Evolutionary conservation across 1,284 basidiomycete species (phyloP).

Genomic region (Stygiomarasmius scandens): DNA sequence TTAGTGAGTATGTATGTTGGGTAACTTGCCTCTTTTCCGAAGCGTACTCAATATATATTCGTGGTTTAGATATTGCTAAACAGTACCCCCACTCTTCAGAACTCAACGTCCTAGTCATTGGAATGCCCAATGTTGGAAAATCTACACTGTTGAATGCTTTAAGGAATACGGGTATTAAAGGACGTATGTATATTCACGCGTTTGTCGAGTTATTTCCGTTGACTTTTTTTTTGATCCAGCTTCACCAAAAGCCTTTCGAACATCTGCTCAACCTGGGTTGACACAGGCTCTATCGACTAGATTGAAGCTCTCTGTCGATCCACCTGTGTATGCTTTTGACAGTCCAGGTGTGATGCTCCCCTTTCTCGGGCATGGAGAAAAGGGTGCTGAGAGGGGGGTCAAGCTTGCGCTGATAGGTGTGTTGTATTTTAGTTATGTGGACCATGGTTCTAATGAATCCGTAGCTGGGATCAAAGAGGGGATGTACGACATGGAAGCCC

Average conservation of each 20-base stretch:
- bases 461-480: constrained; percentile 92
- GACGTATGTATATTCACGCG: constrained; percentile 58
- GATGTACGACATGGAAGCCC: constrained; percentile 67
- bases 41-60: too few relatives aligned
- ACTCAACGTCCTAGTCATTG: constrained; percentile 87
- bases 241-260: constrained; percentile 77
- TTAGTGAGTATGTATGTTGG: constrained; percentile 75
- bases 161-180: constrained; percentile 85
- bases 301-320: constrained; percentile 78
- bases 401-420: constrained; percentile 92
- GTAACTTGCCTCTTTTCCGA: constrained; percentile 6
- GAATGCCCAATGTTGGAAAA: constrained; percentile 99
- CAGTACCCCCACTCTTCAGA: constrained; percentile 69
- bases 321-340: constrained; percentile 92
- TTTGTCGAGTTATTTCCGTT: constrained; percentile 3
- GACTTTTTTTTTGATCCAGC: constrained; percentile 30
- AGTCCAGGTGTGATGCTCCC: constrained; percentile 98
- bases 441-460: constrained; percentile 1
- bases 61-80: constrained; percentile 76
- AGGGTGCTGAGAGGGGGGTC: constrained; percentile 87
- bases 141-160: constrained; percentile 92
- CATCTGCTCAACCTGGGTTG: constrained; percentile 87
- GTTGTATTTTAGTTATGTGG: constrained; percentile 24
- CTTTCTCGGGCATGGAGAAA: constrained; percentile 84
- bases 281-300: constrained; percentile 85